Percentiles rank a stretch among this genome's conserved stretches.
phyloP scores from a whole-genome alignment of 2,329 filamentous ascomycete species.

The Ophioceras dolichostomum region DNA sequence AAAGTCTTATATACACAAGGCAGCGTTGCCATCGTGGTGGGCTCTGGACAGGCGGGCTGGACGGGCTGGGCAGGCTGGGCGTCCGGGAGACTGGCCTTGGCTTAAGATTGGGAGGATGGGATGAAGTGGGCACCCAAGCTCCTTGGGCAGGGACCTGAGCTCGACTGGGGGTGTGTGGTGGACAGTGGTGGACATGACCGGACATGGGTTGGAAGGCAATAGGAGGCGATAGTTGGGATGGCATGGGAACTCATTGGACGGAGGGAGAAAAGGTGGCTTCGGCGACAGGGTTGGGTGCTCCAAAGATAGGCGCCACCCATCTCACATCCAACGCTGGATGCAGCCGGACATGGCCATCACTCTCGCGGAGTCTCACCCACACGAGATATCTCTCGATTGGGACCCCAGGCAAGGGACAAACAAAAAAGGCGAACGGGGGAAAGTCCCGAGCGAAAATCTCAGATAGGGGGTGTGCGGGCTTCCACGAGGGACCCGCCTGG shows the following conservation, averaged over 20 bases:
- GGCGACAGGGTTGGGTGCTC: background rate
- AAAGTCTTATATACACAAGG: slow-evolving; percentile 34
- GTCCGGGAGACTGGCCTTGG: too few species aligned
- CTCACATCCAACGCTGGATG: too few species aligned
- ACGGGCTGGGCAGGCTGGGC: background rate
- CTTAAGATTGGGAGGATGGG: too few species aligned
- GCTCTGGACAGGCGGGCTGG: background rate
- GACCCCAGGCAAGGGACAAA: too few species aligned
- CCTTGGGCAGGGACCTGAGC: too few species aligned
- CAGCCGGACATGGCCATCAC: too few species aligned
- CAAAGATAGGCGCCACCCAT: background rate
- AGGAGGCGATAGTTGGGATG: background rate
- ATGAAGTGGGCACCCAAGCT: too few species aligned
- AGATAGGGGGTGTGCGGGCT: background rate
- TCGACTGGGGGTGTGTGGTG: too few species aligned
- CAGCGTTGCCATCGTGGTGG: background rate
- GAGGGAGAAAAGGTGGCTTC: background rate
- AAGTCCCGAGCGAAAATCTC: background rate
- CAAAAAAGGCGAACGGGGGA: background rate
- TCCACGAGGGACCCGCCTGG: background rate
- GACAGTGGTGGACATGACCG: too few species aligned
- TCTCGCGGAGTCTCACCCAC: too few species aligned
- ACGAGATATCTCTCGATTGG: too few species aligned
- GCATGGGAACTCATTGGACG: background rate
- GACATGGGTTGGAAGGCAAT: too few species aligned